Evolutionary conservation across 2,329 filamentous ascomycete species (phyloP), one percentile per base, ranked within the genome.

Genomic region (Penicillium sumatraense): DNA sequence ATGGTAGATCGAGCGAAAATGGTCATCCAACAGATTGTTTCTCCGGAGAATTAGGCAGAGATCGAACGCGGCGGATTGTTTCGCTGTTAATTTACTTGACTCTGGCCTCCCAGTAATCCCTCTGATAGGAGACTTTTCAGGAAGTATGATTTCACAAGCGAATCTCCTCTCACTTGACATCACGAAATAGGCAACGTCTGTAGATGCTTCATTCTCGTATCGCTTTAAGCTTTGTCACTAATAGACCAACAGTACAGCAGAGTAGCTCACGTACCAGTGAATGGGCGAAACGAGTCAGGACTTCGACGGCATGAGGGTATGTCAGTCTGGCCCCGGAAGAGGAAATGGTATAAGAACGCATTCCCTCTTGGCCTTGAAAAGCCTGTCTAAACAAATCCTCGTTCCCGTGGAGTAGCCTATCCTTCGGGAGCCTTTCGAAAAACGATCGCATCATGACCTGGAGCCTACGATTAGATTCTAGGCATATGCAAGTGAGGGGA

Each of bases 11-110:
- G 95, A 90, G 52, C 90, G 83, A 2, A 98, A 80, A 68, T 91
- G 79, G 0, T 86, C 82, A 67, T 97, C 85, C 5, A 99, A 79
- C 56, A 88, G 86, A 2, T 83, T 83, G 50, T 83, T 81, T 55
- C 84, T 80, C 45, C 88, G 80, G 14, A 99, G 80, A 58, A 86
- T 71, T 1, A 91, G 70, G 67, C 93, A 97, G 48, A 89, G 85
- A 66, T 92, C 85, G 69, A 93, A 98, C 0, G 95, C 93, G 3
- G 93, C 93, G 0, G 93, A 91, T 61, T 90, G 91, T 72, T 95
- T 96, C 4, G 95, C 93, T 16, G 89, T 76, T 26, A 86, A 81
- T 72, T 96, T 98, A 54, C 82, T 90, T 7, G 79, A 71, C 52
- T 88, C 85, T 0, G 85, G 76, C 7, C 76, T 79, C 5, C 95